Conservation (phyloP, 495 filamentous ascomycete species). For the Aspergillus diversus region DNA sequence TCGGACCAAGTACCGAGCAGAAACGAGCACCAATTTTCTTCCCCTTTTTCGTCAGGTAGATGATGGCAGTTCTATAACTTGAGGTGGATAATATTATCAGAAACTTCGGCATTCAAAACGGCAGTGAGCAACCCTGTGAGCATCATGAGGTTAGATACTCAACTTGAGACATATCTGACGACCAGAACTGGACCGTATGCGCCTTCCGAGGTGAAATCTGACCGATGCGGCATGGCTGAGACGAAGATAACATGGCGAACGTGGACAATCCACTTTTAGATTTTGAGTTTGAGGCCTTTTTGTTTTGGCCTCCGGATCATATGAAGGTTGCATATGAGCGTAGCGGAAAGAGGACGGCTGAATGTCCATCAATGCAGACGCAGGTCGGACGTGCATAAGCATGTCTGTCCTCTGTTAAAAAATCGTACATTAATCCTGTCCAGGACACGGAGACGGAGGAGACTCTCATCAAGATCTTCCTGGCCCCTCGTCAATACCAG, state of each 20-base stretch:
- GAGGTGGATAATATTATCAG: background rate
- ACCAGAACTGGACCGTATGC: slow-evolving; percentile 1
- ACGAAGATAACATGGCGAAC: background rate
- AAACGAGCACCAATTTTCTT: background rate
- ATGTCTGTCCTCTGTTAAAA: background rate
- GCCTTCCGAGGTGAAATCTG: background rate
- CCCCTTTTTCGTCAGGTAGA: slow-evolving; percentile 1
- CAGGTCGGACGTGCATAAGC: background rate
- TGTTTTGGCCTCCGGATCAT: background rate
- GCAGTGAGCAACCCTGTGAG: background rate
- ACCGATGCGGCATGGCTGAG: background rate
- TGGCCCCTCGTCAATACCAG: background rate
- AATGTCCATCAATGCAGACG: background rate
- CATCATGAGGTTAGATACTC: background rate
- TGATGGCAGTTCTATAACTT: slow-evolving; percentile 3
- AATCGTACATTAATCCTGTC: slow-evolving; percentile 2
- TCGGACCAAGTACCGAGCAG: slow-evolving; percentile 16
- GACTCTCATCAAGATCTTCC: slow-evolving; percentile 1
- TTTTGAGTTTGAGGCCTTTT: background rate
- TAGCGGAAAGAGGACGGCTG: background rate
- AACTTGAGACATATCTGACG: background rate
- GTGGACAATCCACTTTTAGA: background rate
- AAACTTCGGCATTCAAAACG: background rate
- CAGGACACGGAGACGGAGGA: slow-evolving; percentile 4
- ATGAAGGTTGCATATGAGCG: background rate